Percentiles rank a stretch among this genome's conserved stretches.
These are phyloP conservation scores for Lasiodiplodia hormozganensis DNA, from an alignment of 2,329 filamentous ascomycete genomes.

Conservation along the genomic window DNA sequence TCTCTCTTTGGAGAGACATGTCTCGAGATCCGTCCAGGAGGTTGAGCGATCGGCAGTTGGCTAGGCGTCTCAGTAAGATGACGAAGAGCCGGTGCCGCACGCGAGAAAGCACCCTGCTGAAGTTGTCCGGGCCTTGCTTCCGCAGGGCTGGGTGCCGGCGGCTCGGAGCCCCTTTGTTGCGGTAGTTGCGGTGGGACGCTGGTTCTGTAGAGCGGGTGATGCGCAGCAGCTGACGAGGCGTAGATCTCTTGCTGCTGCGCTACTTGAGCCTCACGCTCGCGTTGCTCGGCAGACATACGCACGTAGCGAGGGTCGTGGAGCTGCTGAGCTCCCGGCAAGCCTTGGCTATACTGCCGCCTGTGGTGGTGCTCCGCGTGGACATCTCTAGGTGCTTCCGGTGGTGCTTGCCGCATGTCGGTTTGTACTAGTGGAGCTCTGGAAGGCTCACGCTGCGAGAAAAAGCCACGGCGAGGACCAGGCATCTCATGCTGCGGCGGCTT, in stretches of 20 bases:
- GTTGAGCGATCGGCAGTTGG: constrained; percentile 33
- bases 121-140: constrained; percentile 41
- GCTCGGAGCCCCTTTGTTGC: constrained; percentile 31
- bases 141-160: constrained; percentile 39
- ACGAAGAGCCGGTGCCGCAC: constrained; percentile 32
- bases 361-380: constrained; percentile 26
- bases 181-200: constrained; percentile 31
- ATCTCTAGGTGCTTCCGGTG: constrained; percentile 16
- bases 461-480: constrained; percentile 43
- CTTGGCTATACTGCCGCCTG: constrained; percentile 23
- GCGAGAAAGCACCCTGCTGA: constrained; percentile 35
- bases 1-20: constrained; percentile 26
- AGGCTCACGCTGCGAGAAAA: constrained; percentile 44
- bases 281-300: constrained; percentile 23
- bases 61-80: constrained; percentile 38
- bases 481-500: constrained; percentile 36
- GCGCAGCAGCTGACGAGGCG: constrained; percentile 7
- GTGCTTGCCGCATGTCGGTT: constrained; percentile 39
- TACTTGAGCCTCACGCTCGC: constrained; percentile 18
- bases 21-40: not conserved
- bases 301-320: constrained; percentile 22
- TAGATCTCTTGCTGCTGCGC: constrained; percentile 15
- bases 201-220: constrained; percentile 37
- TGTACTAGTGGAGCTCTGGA: constrained; percentile 32
- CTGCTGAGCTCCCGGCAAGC: constrained; percentile 14